A percentile compares a stretch with the other conserved stretches of the same genome.
Evolutionary conservation across 2,329 filamentous ascomycete species (phyloP).

Genomic region (Calonectria pseudoreteaudii): DNA sequence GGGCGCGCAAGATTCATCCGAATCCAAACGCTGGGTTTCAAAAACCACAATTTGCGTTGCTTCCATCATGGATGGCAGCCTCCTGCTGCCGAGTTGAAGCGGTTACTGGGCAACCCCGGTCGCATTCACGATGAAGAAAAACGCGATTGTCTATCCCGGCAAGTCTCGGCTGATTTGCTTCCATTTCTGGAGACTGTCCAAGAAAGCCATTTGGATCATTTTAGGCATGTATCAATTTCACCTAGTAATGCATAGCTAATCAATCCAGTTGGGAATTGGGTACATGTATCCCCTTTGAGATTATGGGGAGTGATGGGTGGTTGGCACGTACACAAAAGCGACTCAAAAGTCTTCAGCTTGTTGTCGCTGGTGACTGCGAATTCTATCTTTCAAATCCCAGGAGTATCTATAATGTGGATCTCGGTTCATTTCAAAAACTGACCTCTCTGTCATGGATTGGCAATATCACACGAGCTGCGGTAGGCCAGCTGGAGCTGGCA

Average conservation of each 20-base stretch:
- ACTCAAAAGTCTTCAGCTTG: background rate
- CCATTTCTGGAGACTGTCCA: background rate
- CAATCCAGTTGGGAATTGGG: background rate
- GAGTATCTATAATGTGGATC: background rate
- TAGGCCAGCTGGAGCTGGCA: background rate
- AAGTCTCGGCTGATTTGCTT: background rate
- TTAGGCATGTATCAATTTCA: background rate
- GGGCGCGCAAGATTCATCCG: background rate
- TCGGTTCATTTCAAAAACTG: background rate
- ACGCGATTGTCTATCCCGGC: background rate
- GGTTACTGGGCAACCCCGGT: background rate
- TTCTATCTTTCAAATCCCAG: background rate
- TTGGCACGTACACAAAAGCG: background rate
- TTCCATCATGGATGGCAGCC: background rate
- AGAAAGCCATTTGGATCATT: background rate
- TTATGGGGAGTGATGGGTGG: background rate
- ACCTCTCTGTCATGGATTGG: background rate
- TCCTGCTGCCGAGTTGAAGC: background rate
- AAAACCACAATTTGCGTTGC: background rate
- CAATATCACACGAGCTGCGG: background rate
- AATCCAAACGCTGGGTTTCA: background rate
- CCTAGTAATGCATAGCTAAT: background rate
- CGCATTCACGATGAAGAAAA: background rate
- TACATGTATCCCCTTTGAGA: background rate
- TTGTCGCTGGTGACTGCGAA: background rate